Evolutionary conservation across 2,329 filamentous ascomycete species (phyloP), one percentile per base, ranked within the genome.

Genomic region (Penicillium sp.): DNA sequence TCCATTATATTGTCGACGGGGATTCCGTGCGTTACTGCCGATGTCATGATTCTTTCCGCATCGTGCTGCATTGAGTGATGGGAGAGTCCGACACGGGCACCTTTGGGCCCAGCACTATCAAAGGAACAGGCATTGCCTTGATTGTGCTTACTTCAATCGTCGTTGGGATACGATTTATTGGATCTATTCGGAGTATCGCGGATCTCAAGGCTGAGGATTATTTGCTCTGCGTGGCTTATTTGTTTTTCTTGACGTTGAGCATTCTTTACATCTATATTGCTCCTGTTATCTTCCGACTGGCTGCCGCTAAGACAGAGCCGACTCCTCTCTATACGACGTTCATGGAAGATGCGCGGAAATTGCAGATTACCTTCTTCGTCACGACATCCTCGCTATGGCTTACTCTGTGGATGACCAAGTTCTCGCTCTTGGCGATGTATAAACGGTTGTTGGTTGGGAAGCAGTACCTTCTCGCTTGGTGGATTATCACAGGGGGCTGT

Each of bases 371-470:
- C 16, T 72, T 74, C 55, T 72, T 72, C 49, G 63, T 66, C 9
- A 68, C 66, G 14, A 67, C 65, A 4, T 63, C 72, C 37, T 59
- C 69, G 18, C 66, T 72, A 41, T 74, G 71, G 69, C 52, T 65
- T 6, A 65, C 64, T 14, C 61, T 74, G 4, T 74, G 69, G 69
- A 60, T 67, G 30, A 66, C 72, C 43, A 74, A 75, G 51, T 63
- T 72, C 18, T 68, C 66, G 4, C 57, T 75, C 29, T 58, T 75
- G 41, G 61, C 66, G 13, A 61, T 74, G 37, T 74, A 73, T 54
- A 68, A 67, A 37, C 63, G 66, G 18, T 53, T 74, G 13, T 56
- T 73, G 41, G 53, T 50, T 7, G 68, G 69, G 1, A 56, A 71
- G 13, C 59, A 55, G 2, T 53, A 61, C 2, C 68, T 71, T 31